Base-by-base conservation (phyloP, 129 eudicot genomes). In the Centaurea solstitialis region DNA sequence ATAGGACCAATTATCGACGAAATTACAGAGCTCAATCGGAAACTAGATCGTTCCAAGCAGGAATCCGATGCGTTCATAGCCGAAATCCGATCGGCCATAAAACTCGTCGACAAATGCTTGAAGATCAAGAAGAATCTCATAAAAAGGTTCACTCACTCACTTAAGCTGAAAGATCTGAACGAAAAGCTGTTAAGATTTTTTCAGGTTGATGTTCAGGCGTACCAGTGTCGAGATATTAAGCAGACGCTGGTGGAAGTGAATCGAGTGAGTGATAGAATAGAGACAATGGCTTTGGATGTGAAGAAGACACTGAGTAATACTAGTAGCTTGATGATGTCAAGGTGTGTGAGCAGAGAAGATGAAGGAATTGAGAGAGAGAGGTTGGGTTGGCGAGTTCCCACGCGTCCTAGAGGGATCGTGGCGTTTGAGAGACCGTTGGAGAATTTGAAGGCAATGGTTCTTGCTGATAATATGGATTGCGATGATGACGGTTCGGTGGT, bases 1-100 rank as follows among this genome's bases (percentile, higher is more conserved):
- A 81, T 81, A 13, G 15, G 24, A 20, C 80, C 85, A 17, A 75
- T 50, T 13, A 22, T 75, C 26, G 37, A 15, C 0, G 80, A 81
- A 1, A 41, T 62, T 12, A 5, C 0, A 3, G 43, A 26, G 11
- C 28, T 24, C 50, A 61, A 76, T 35, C 77, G 4, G 23, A 1
- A 53, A 8, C 81, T 82, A 1, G 41, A 76, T 59, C 73, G 33
- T 62, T 35, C 68, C 9, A 5, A 3, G 22, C 4, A 8, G 0
- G 73, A 70, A 5, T 74, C 75, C 59, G 35, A 23, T 1, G 40
- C 76, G 81, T 76, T 82, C 53, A 0, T 38, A n/a, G 11, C 57
- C 0, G 86, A 82, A 24, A 57, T 82, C 53, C 20, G 13, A 4
- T 66, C 76, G 0, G 86, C 86, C 26, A n/a, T 26, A 23, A 24